Base-by-base conservation (phyloP, 352 stramenopile species). In the Aphanomyces stellatus region DNA sequence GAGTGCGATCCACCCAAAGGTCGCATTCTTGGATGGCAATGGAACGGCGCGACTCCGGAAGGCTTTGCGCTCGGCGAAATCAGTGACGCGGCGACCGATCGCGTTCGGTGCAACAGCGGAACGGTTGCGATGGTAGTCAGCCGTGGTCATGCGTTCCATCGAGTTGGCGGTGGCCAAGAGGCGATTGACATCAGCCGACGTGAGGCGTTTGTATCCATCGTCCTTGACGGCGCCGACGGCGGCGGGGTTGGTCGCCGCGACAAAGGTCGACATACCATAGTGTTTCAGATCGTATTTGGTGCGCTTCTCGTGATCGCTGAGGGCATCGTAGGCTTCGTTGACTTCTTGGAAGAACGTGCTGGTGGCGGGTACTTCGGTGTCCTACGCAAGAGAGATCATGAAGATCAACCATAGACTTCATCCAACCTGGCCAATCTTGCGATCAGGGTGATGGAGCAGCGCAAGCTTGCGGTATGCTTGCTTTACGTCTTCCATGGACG, bases 91-190 rank as follows among this genome's bases (percentile, higher is more conserved):
- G 31, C 83, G 75, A 22, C 83, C 83, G 41, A 91, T 87, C 8
- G 78, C 63, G 41, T 73, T 69, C 0, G 82, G 82, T 4, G 82
- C 82, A 11, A 79, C 65, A 51, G 74, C 65, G 24, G 81, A 88
- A 4, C 83, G 79, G 56, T 78, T 71, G 37, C 70, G 69, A 49
- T 91, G 74, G 69, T 88, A 91, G 62, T 91, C 71, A 17, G 83
- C 83, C 19, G 83, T 91, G 24, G 81, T 88, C 63, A 90, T 90
- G 73, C 83, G 83, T 61, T 90, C 81, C 66, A 82, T 88, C 43
- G 74, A 73, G 69, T 91, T 91, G 19, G 89, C 70, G 0, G 77
- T 81, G 0, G 77, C 79, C 33, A 91, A 88, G 78, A 91, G 88
- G 31, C 84, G 65, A 72, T 91, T 75, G 27, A 91, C 81, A 51